Conservation (phyloP, 1,139 yeast genomes). For the Lodderomyces orthopsilosis region DNA sequence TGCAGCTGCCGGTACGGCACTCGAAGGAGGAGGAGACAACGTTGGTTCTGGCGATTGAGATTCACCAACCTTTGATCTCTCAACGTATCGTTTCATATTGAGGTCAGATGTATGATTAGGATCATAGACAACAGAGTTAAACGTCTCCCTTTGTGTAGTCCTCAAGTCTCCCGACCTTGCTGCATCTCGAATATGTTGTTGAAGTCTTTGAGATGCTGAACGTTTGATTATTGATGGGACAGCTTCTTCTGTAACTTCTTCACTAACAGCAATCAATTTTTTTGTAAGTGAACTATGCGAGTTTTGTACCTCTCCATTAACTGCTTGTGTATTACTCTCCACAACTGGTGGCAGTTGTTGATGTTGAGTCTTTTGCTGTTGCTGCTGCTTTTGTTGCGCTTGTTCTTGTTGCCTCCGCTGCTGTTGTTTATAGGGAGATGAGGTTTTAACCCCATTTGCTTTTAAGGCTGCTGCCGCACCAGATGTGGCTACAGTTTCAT, state of each 20-base stretch:
- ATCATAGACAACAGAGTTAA: constrained; percentile 40
- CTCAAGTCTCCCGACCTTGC: constrained; percentile 38
- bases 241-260: constrained; percentile 21
- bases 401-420: constrained; percentile 3
- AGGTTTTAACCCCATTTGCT: constrained; percentile 14
- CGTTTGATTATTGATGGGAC: constrained; percentile 17
- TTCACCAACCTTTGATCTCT: constrained; percentile 8
- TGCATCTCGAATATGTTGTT: constrained; percentile 39
- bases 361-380: constrained; percentile 4
- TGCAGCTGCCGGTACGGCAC: background rate
- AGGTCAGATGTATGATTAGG: constrained; percentile 37
- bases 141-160: constrained; percentile 38
- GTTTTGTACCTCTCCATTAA: background rate
- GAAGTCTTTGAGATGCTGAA: constrained; percentile 42
- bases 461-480: constrained; percentile 38
- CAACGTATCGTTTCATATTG: constrained; percentile 23
- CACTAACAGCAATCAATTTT: constrained; percentile 23
- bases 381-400: background rate
- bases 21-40: constrained; percentile 5
- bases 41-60: background rate
- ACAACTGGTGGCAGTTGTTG: background rate
- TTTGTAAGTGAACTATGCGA: constrained; percentile 13
- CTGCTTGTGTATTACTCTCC: background rate
- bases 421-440: constrained; percentile 8
- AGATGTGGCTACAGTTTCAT: constrained; percentile 25